These are phyloP conservation scores for Candida coleopterorum DNA, from an alignment of 805 yeast species.

Conservation along the genomic window DNA sequence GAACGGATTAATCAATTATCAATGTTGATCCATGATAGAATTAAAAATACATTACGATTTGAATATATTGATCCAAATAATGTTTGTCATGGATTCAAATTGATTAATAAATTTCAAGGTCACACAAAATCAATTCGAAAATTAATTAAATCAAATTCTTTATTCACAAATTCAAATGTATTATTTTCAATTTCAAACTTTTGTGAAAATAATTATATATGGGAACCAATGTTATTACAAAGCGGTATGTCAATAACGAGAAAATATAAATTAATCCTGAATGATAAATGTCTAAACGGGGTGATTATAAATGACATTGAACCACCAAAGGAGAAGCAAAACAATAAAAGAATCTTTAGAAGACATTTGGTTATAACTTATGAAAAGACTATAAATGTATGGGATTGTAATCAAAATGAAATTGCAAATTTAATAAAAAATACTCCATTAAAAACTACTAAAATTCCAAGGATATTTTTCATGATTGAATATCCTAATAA, in stretches of 20 bases:
- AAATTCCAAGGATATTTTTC: slow-evolving; percentile 21
- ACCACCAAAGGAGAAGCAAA: slow-evolving; percentile 9
- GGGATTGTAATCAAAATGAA: slow-evolving; percentile 51
- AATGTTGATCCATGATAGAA: slow-evolving; percentile 32
- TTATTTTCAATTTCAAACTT: slow-evolving; percentile 36
- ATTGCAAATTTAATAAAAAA: slow-evolving; percentile 23
- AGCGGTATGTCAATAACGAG: slow-evolving; percentile 28
- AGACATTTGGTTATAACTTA: slow-evolving; percentile 28
- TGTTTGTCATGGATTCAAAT: slow-evolving; percentile 11
- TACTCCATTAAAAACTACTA: slow-evolving; percentile 1
- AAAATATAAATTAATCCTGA: slow-evolving; percentile 22
- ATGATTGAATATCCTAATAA: slow-evolving; percentile 12
- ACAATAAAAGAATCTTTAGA: no score
- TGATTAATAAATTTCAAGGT: slow-evolving; percentile 65
- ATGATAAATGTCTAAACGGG: slow-evolving; percentile 16
- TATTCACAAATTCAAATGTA: slow-evolving; percentile 19
- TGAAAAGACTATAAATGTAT: slow-evolving; percentile 46
- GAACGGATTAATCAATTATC: slow-evolving; percentile 10
- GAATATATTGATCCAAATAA: slow-evolving; percentile 14
- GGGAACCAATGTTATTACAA: slow-evolving; percentile 35
- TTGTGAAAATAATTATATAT: slow-evolving; percentile 33
- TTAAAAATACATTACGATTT: slow-evolving; percentile 30
- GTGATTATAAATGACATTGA: slow-evolving; percentile 30
- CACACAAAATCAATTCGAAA: slow-evolving; percentile 75
- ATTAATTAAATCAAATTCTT: slow-evolving; percentile 54